phyloP scores from a whole-genome alignment of 495 filamentous ascomycete species.

The Aspergillus campestris region DNA sequence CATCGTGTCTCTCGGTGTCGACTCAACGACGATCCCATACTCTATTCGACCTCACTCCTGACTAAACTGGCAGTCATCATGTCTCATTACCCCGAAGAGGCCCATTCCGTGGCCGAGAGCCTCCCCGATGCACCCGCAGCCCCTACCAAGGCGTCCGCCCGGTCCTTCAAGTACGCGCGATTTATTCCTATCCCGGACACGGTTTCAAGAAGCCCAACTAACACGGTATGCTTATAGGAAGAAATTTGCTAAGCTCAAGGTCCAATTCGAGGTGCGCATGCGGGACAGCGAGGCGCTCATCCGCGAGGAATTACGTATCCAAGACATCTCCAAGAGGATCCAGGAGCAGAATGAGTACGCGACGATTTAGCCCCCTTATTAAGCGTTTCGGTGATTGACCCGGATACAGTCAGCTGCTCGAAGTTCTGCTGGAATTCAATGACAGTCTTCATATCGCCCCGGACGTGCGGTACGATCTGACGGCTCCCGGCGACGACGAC shows the following conservation, averaged over 20 bases:
- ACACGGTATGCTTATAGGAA: slow-evolving; percentile 55
- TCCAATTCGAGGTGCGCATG: slow-evolving; percentile 77
- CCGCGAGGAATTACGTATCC: slow-evolving; percentile 66
- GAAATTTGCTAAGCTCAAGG: slow-evolving; percentile 90
- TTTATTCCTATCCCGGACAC: neutral
- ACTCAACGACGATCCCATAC: slow-evolving; percentile 1
- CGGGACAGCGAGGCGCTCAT: slow-evolving; percentile 69
- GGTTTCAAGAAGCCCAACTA: slow-evolving; percentile 1
- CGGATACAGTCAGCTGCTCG: slow-evolving; percentile 57
- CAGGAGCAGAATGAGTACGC: slow-evolving; percentile 78
- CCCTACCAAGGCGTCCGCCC: slow-evolving; percentile 30
- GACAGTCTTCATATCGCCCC: slow-evolving; percentile 65
- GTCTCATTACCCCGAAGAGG: slow-evolving; percentile 22
- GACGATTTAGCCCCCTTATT: neutral
- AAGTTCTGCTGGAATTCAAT: slow-evolving; percentile 82
- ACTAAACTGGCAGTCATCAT: slow-evolving; percentile 13
- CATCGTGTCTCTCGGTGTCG: no score
- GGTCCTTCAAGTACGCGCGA: slow-evolving; percentile 35
- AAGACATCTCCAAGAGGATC: slow-evolving; percentile 66
- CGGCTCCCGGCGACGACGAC: slow-evolving; percentile 33
- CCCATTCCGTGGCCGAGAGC: slow-evolving; percentile 18
- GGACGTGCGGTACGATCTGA: slow-evolving; percentile 57
- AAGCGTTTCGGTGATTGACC: slow-evolving; percentile 11
- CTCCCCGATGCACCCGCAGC: slow-evolving; percentile 25
- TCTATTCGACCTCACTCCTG: slow-evolving; percentile 2